Evolutionary conservation across 805 yeast genomes (phyloP).

Genomic region (Ogataea polymorpha): DNA sequence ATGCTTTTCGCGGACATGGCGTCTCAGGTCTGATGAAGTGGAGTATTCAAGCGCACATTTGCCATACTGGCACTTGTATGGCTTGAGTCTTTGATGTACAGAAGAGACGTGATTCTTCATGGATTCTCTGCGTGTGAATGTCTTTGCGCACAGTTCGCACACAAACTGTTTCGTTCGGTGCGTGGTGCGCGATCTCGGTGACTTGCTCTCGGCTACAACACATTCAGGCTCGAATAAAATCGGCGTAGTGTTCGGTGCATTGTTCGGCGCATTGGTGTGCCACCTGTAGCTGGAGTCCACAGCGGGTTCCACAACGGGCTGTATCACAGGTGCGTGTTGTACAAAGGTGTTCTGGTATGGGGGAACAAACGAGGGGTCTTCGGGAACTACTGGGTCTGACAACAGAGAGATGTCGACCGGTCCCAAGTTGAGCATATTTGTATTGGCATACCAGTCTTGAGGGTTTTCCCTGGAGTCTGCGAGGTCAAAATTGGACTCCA

Average conservation of each 20-base stretch:
- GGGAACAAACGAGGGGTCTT: too few relatives aligned
- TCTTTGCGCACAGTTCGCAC: slow-evolving; percentile 15
- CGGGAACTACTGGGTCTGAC: too few relatives aligned
- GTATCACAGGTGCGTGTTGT: too few relatives aligned
- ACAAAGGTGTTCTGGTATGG: too few relatives aligned
- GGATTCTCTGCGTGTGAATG: slow-evolving; percentile 21
- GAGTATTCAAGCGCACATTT: slow-evolving; percentile 14
- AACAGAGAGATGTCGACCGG: background rate
- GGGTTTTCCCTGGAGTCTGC: background rate
- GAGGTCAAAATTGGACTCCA: background rate
- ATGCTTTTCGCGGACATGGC: slow-evolving; percentile 21
- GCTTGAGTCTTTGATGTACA: slow-evolving; percentile 18
- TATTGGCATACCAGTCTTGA: background rate
- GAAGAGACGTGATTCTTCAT: slow-evolving; percentile 22
- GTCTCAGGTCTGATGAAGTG: slow-evolving; percentile 21
- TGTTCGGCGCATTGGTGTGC: too few relatives aligned
- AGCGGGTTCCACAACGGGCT: too few relatives aligned
- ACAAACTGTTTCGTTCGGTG: slow-evolving; percentile 7
- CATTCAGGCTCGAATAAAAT: too few relatives aligned
- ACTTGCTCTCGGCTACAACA: too few relatives aligned
- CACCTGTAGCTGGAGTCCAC: too few relatives aligned
- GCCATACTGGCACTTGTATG: slow-evolving; percentile 15
- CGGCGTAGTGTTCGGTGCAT: too few relatives aligned
- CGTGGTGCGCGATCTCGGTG: background rate
- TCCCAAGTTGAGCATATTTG: background rate